phyloP scores from a whole-genome alignment of 1,139 yeast genomes.

The Protomyces lactucae-debilis region DNA sequence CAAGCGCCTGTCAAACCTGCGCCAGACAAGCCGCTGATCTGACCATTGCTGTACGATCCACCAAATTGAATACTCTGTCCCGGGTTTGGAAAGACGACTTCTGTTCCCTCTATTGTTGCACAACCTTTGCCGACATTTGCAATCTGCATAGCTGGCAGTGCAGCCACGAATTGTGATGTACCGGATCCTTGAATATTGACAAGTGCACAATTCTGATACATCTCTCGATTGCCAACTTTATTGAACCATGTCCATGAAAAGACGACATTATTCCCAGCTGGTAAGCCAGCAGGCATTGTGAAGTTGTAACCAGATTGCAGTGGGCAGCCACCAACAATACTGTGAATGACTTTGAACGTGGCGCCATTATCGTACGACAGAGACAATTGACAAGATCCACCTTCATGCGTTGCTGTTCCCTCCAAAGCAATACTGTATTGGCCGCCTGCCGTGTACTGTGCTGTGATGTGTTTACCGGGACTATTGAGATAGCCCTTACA shows the following conservation, averaged over 20 bases:
- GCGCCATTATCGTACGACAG: conserved; percentile 36
- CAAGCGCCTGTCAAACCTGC: conserved; percentile 19
- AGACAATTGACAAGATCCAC: conserved; percentile 37
- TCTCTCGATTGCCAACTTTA: conserved; percentile 36
- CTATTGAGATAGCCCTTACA: conserved; percentile 36
- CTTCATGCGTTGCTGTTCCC: conserved; percentile 36
- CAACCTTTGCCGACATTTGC: conserved; percentile 22
- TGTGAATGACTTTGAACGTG: conserved; percentile 36
- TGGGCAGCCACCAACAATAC: conserved; percentile 38
- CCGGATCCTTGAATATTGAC: conserved; percentile 33
- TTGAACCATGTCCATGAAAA: conserved; percentile 37
- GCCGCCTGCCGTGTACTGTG: conserved; percentile 34
- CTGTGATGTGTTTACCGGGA: conserved; percentile 33
- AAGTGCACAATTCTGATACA: conserved; percentile 37
- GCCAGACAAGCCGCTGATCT: conserved; percentile 5
- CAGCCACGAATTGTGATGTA: conserved; percentile 30
- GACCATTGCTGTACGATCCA: conserved; percentile 15
- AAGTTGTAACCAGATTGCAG: conserved; percentile 34
- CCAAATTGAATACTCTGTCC: conserved; percentile 13
- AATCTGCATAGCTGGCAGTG: conserved; percentile 15
- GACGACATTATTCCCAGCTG: conserved; percentile 34
- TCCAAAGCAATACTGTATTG: conserved; percentile 32
- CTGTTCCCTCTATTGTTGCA: conserved; percentile 11
- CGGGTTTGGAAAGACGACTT: conserved; percentile 14
- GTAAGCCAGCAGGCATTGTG: conserved; percentile 34